phyloP scores from a whole-genome alignment of 306 rosid species.

The Corylus avellana region DNA sequence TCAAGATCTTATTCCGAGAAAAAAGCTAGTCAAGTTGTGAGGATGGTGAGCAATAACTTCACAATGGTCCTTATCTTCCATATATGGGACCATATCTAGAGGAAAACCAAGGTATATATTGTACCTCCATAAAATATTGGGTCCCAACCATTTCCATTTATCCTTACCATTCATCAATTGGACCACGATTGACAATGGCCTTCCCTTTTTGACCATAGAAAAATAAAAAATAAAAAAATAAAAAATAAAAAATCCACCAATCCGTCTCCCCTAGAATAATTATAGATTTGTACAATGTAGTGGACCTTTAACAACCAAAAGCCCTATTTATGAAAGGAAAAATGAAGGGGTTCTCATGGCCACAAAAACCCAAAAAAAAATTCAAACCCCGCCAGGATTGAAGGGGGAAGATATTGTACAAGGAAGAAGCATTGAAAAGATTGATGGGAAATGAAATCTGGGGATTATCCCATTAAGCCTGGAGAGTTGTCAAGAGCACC shows the following conservation, averaged over 20 bases:
- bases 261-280: constrained; percentile 21
- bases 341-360: constrained; percentile 27
- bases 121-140: constrained; percentile 40
- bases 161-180: constrained; percentile 26
- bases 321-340: constrained; percentile 21
- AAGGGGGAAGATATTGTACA: constrained; percentile 32
- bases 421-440: constrained; percentile 46
- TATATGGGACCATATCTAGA: constrained; percentile 13
- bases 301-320: constrained; percentile 26
- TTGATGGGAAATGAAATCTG: constrained; percentile 38
- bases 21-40: constrained; percentile 16
- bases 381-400: constrained; percentile 32
- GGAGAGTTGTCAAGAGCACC: constrained; percentile 17
- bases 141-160: constrained; percentile 30
- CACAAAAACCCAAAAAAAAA: constrained; percentile 42
- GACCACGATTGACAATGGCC: constrained; percentile 31
- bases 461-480: constrained; percentile 28
- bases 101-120: constrained; percentile 44
- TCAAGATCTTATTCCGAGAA: no score
- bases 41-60: constrained; percentile 41
- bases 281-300: constrained; percentile 22
- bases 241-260: background rate
- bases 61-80: constrained; percentile 40
- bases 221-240: background rate
- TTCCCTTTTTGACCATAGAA: constrained; percentile 34